phyloP scores from a whole-genome alignment of 495 filamentous ascomycete genomes.

The Penicillium mononematosum region DNA sequence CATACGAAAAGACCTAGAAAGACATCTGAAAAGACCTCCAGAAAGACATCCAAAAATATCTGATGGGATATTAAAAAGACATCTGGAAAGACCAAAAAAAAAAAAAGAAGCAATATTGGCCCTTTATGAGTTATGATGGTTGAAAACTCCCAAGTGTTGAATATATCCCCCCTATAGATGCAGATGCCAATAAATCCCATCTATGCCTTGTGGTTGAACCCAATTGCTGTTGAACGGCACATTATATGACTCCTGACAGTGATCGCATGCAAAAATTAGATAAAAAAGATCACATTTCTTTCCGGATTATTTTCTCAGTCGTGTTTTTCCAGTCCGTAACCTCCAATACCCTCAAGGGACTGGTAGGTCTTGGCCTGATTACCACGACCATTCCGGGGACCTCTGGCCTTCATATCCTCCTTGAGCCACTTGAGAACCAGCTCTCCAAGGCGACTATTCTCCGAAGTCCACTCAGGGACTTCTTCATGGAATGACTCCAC shows the following conservation, averaged over 20 bases:
- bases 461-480: conserved; percentile 42
- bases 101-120: conserved; percentile 1
- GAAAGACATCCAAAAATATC: too few species aligned
- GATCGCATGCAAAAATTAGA: conserved; percentile 7
- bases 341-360: conserved; percentile 64
- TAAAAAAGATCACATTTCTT: conserved; percentile 8
- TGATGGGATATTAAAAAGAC: too few species aligned
- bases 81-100: too few species aligned
- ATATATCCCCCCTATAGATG: conserved; percentile 25
- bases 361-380: conserved; percentile 71
- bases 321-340: conserved; percentile 75
- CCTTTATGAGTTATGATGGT: neutral
- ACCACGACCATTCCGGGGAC: conserved; percentile 63
- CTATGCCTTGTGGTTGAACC: conserved; percentile 34
- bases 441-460: conserved; percentile 75
- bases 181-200: conserved; percentile 28
- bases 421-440: conserved; percentile 85
- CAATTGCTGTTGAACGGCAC: conserved; percentile 36
- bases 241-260: conserved; percentile 15
- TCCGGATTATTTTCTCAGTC: conserved; percentile 19
- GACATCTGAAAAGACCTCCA: too few species aligned
- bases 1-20: too few species aligned
- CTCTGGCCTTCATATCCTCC: conserved; percentile 76
- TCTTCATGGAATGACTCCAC: conserved; percentile 56
- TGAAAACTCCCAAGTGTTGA: conserved; percentile 35